These are phyloP conservation scores for Biancaea sappan DNA, from an alignment of 306 rosid species.

Conservation along the genomic window DNA sequence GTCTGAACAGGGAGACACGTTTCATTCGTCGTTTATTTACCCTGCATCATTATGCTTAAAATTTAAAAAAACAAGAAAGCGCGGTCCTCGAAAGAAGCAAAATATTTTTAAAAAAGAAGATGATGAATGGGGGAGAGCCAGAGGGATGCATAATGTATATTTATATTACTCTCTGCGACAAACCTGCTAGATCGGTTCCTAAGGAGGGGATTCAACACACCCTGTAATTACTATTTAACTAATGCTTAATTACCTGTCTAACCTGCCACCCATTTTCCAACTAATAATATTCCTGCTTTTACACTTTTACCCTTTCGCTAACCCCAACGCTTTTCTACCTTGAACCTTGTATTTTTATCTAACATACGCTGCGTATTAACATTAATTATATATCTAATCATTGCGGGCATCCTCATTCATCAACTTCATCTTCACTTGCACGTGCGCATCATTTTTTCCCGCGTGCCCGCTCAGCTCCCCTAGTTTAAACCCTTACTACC, in stretches of 20 bases:
- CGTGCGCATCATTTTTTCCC: not conserved
- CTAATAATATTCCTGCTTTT: not conserved
- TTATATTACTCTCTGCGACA: constrained; percentile 53
- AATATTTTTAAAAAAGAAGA: constrained; percentile 25
- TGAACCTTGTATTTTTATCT: no score
- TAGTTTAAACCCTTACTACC: no score
- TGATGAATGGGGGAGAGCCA: constrained; percentile 44
- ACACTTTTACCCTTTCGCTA: not conserved
- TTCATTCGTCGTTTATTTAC: not conserved
- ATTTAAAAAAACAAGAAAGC: not conserved
- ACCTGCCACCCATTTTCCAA: not conserved
- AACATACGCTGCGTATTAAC: no score
- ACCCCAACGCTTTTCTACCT: not conserved
- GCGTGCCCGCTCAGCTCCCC: not conserved
- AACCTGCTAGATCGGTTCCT: constrained; percentile 53
- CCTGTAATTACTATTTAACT: not conserved
- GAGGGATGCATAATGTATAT: no score
- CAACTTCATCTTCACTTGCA: not conserved
- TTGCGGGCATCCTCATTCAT: not conserved
- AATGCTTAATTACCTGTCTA: not conserved
- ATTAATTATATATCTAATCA: no score
- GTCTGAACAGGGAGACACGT: constrained; percentile 36
- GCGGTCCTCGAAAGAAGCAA: not conserved
- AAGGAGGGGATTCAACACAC: constrained; percentile 39
- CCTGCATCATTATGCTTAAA: no score